A percentile compares a stretch with the other conserved stretches of the same genome.
These are phyloP conservation scores for Lactarius evosmus DNA, from an alignment of 768 basidiomycete genomes.

Conservation along the genomic window DNA sequence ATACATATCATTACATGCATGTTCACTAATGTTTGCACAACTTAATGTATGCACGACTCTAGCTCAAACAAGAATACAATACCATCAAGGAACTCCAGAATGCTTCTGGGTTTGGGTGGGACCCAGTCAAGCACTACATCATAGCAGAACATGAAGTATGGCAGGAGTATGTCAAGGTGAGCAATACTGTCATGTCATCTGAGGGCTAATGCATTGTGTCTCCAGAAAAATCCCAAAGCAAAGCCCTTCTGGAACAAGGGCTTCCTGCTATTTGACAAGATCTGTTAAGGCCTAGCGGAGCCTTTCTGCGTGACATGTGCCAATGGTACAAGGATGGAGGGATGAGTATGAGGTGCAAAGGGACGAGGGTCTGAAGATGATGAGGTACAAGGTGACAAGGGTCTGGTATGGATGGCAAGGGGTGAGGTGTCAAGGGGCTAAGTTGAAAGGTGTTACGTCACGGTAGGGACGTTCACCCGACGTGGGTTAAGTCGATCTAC, in stretches of 20 bases:
- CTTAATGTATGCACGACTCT: no score
- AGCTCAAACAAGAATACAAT: background rate
- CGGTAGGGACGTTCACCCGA: no score
- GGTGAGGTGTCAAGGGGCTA: no score
- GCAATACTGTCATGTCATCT: background rate
- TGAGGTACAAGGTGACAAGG: no score
- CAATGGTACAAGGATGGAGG: no score
- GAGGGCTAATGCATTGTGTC: background rate
- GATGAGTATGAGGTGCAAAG: no score
- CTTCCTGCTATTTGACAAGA: background rate
- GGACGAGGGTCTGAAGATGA: no score
- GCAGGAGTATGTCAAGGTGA: background rate
- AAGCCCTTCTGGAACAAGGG: background rate
- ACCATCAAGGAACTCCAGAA: background rate
- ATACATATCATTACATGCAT: background rate
- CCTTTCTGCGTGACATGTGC: no score
- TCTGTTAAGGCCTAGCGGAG: no score
- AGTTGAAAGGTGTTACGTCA: no score
- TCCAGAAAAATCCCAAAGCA: background rate
- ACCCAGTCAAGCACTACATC: background rate
- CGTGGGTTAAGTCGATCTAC: no score
- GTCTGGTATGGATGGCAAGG: no score
- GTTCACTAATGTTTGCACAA: background rate
- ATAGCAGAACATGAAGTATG: background rate
- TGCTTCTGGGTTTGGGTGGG: background rate